Evolutionary conservation across 2,329 filamentous ascomycete species (phyloP).

Genomic region (Cryphonectria radicalis): DNA sequence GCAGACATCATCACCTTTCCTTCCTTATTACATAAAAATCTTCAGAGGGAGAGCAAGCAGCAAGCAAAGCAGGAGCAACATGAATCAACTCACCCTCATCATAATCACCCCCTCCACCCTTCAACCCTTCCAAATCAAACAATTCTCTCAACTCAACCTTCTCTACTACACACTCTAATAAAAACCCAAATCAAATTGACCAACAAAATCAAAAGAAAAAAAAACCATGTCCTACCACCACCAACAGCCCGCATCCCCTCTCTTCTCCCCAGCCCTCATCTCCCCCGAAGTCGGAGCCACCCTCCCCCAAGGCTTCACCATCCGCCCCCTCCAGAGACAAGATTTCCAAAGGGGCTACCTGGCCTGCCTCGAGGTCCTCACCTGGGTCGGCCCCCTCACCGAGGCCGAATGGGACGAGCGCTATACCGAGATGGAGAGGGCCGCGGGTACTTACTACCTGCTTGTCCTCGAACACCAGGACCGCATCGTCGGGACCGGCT

Average conservation of each 20-base stretch:
- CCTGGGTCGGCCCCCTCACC: slow-evolving; percentile 74
- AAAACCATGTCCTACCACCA: slow-evolving; percentile 4
- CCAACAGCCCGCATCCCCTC: slow-evolving; percentile 31
- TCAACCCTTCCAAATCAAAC: too few species aligned
- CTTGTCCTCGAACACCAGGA: slow-evolving; percentile 68
- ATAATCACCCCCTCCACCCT: background rate
- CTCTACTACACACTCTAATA: background rate
- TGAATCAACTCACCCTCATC: background rate
- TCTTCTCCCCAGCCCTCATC: slow-evolving; percentile 71
- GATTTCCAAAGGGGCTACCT: slow-evolving; percentile 76
- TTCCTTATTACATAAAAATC: slow-evolving; percentile 1
- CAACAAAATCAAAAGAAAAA: too few species aligned
- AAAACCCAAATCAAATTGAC: background rate
- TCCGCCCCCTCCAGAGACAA: slow-evolving; percentile 69
- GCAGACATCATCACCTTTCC: background rate
- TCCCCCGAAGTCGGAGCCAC: slow-evolving; percentile 62
- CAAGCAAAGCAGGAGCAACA: background rate
- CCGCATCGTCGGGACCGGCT: slow-evolving; percentile 74
- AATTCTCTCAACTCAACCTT: background rate
- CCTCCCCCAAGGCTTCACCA: slow-evolving; percentile 70
- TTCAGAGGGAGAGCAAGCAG: background rate
- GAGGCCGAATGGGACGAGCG: slow-evolving; percentile 68
- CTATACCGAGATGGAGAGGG: slow-evolving; percentile 61
- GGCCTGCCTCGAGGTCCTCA: slow-evolving; percentile 75
- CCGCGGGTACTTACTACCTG: slow-evolving; percentile 66